These are phyloP conservation scores for Lecanosticta acicola DNA, from an alignment of 2,329 filamentous ascomycete genomes.

Conservation along the genomic window DNA sequence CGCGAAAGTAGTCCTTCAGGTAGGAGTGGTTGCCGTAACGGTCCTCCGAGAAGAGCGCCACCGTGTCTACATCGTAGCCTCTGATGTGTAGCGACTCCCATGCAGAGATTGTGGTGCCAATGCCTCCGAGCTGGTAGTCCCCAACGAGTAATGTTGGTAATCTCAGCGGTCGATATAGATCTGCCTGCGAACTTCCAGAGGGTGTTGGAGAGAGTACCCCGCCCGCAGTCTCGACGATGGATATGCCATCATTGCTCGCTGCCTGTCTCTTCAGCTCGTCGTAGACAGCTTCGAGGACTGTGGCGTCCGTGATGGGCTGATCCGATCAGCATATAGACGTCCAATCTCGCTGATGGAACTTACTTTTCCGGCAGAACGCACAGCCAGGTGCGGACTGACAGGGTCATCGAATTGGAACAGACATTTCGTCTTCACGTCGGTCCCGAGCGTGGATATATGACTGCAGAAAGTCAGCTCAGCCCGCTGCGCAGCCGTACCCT, in stretches of 20 bases:
- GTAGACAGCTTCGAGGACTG: slow-evolving; percentile 39
- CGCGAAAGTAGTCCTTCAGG: slow-evolving; percentile 60
- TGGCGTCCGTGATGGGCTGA: slow-evolving; percentile 24
- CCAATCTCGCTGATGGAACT: slow-evolving; percentile 2
- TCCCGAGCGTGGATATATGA: slow-evolving; percentile 58
- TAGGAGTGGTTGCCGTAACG: slow-evolving; percentile 65
- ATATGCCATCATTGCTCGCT: slow-evolving; percentile 44
- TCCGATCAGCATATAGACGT: slow-evolving; percentile 6
- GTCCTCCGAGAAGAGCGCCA: slow-evolving; percentile 63
- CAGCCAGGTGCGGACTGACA: slow-evolving; percentile 73
- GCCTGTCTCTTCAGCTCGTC: slow-evolving; percentile 41
- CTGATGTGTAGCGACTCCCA: slow-evolving; percentile 73
- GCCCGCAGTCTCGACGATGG: slow-evolving; percentile 75
- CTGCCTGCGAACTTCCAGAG: slow-evolving; percentile 69
- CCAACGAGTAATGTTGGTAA: slow-evolving; percentile 68
- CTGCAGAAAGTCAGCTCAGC: no score
- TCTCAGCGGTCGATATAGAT: slow-evolving; percentile 69
- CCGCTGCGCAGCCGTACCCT: no score
- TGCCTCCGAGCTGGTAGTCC: slow-evolving; percentile 70
- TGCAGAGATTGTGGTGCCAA: slow-evolving; percentile 72
- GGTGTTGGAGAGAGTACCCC: slow-evolving; percentile 75
- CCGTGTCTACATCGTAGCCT: slow-evolving; percentile 67
- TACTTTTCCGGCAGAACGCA: slow-evolving; percentile 34
- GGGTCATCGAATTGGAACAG: slow-evolving; percentile 68
- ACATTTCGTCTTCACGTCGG: slow-evolving; percentile 52